Conservation (phyloP, 2,329 filamentous ascomycete genomes). For the Scytalidium sp. region DNA sequence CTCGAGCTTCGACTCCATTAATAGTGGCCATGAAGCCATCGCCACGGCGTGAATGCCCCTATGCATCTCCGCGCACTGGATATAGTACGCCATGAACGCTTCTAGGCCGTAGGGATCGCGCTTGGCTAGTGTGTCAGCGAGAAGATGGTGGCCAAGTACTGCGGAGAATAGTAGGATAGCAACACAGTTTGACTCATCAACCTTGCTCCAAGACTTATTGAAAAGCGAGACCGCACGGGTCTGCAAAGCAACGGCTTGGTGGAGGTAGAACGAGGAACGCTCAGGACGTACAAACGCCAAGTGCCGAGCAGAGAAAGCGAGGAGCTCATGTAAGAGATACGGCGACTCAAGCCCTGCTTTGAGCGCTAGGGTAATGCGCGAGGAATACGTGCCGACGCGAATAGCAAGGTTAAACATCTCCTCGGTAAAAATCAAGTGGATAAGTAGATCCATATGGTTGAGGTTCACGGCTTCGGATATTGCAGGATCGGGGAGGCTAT, state of each 20-base stretch:
- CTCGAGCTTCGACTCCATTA: constrained; percentile 24
- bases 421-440: constrained; percentile 23
- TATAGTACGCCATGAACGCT: constrained; percentile 26
- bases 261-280: constrained; percentile 18
- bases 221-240: constrained; percentile 25
- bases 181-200: constrained; percentile 28
- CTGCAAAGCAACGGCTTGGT: constrained; percentile 28
- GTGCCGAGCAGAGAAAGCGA: constrained; percentile 34
- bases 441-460: constrained; percentile 32
- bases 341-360: constrained; percentile 23
- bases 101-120: constrained; percentile 18
- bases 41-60: constrained; percentile 15
- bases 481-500: no score
- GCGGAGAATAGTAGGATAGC: constrained; percentile 32
- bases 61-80: constrained; percentile 24
- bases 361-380: constrained; percentile 18
- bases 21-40: constrained; percentile 23
- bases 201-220: constrained; percentile 17
- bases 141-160: constrained; percentile 30
- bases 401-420: constrained; percentile 24
- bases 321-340: constrained; percentile 33
- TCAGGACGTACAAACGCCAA: constrained; percentile 26
- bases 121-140: constrained; percentile 30
- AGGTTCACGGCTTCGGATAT: constrained; percentile 27
- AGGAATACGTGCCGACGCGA: constrained; percentile 13